Evolutionary conservation across 148 eudicot genomes (phyloP).

Genomic region (Rhododendron vialii): DNA sequence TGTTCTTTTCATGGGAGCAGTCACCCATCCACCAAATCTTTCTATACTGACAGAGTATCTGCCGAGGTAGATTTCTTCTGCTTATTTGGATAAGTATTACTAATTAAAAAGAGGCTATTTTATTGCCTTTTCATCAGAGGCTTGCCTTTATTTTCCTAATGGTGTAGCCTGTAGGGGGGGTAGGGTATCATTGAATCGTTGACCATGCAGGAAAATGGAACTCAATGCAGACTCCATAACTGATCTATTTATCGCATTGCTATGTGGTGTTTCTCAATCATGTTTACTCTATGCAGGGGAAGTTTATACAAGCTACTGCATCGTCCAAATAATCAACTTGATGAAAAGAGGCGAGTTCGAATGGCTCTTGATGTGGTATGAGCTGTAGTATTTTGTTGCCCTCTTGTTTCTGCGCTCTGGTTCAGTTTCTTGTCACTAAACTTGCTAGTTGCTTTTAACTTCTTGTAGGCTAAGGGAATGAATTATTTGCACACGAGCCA

Average conservation of each 20-base stretch:
- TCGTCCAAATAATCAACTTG: conserved; percentile 70
- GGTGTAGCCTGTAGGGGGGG: not conserved
- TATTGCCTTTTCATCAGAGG: not conserved
- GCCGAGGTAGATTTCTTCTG: conserved; percentile 57
- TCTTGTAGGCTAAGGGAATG: conserved; percentile 93
- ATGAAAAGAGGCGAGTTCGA: conserved; percentile 75
- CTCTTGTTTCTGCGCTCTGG: not conserved
- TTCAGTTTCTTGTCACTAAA: conserved; percentile 8
- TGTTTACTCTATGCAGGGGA: conserved; percentile 54
- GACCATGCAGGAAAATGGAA: conserved; percentile 3
- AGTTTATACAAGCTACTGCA: conserved; percentile 87
- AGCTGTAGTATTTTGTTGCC: conserved; percentile 6
- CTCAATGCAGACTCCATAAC: not conserved
- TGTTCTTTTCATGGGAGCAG: conserved; percentile 99
- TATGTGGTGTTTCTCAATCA: not conserved
- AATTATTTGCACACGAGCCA: conserved; percentile 90
- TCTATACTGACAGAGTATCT: conserved; percentile 92
- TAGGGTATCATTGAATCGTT: not conserved
- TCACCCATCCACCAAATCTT: conserved; percentile 87
- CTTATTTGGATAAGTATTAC: not conserved
- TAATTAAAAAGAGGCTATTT: not conserved
- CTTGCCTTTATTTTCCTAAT: not conserved
- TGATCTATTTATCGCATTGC: not conserved
- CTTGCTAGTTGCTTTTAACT: conserved; percentile 8
- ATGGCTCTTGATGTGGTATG: conserved; percentile 99